Percentiles rank a stretch among this genome's conserved stretches.
phyloP scores from a whole-genome alignment of 2,329 filamentous ascomycete genomes.

The Davidsoniella virescens region DNA sequence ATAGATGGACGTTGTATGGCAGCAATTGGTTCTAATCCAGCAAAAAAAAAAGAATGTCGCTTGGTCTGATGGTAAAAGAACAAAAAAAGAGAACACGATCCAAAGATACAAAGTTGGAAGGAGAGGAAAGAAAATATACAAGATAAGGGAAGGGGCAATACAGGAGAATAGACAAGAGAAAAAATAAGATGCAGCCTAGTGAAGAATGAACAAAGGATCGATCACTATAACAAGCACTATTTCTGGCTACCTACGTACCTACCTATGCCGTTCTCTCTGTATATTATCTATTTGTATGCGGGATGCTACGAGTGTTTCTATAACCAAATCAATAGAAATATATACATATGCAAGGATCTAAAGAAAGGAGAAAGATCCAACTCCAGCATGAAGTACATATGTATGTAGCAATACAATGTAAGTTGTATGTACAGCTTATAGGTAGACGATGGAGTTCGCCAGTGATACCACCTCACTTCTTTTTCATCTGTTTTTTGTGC shows the following conservation, averaged over 20 bases:
- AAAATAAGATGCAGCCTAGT: conserved; percentile 6
- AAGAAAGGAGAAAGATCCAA: not conserved
- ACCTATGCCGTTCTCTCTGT: not conserved
- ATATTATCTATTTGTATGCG: too few species aligned
- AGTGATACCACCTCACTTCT: too few species aligned
- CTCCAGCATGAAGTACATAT: too few species aligned
- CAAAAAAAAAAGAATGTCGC: too few species aligned
- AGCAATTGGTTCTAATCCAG: not conserved
- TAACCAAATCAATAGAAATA: not conserved
- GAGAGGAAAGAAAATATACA: not conserved
- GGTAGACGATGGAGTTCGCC: too few species aligned
- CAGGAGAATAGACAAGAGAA: not conserved
- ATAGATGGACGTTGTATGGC: not conserved
- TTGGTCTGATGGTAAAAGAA: not conserved
- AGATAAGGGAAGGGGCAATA: not conserved
- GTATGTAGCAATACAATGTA: too few species aligned
- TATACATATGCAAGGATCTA: not conserved
- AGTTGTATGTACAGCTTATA: too few species aligned
- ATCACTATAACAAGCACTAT: not conserved
- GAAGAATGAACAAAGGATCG: conserved; percentile 1
- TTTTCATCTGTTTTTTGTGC: too few species aligned
- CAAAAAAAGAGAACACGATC: not conserved
- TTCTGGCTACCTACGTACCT: not conserved
- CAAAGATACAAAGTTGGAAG: not conserved
- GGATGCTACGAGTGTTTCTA: too few species aligned